Evolutionary conservation across 495 filamentous ascomycete genomes (phyloP), one percentile per base, ranked within the genome.

Genomic region (Melanomma pulvis-pyrius): DNA sequence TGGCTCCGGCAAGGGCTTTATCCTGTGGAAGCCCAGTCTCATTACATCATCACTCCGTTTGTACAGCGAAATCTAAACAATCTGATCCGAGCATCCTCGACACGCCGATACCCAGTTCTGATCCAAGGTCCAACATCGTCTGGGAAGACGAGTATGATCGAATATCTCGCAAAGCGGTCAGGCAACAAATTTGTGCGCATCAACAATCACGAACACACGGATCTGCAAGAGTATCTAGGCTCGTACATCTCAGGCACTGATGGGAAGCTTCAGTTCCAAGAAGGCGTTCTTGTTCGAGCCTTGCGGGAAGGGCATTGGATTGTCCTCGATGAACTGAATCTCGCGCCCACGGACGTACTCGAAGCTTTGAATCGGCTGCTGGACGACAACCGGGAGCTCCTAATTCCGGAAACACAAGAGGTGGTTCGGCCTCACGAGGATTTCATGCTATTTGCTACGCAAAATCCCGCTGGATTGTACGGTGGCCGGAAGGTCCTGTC

Each of bases 371-470:
- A 99, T 76, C 86, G 96, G 63, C 82, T 99, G 1, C 80, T 99
- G 0, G 96, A 99, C 70, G 96, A 99, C 74, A 99, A 99, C 69
- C 83, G 94, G n/a, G 96, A 99, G 74, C 86, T 99, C 1, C 84
- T 98, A 50, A 94, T 99, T 49, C 94, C 96, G 0, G 96, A 99
- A 72, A 98, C 96, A 0, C 96, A 99, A 74, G 92, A 98, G 71
- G 82, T 92, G 19, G 88, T 99, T 28, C 87, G 88, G 34, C 96
- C 96, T 0, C 92, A 97, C 61, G 85, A 89, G 34, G 92, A 96
- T 73, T 99, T 99, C 78, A 96, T 98, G 88, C 83, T 99, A 0
- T 99, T 98, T 69, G 96, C 96, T n/a, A 99, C 96, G 0, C 96
- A 99, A 71, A 99, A 99, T 68, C 96, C 96, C 1, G 89, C 96